Evolutionary conservation across 805 yeast species (phyloP), one percentile per base, ranked within the genome.

Genomic region (Schwanniomyces occidentalis): DNA sequence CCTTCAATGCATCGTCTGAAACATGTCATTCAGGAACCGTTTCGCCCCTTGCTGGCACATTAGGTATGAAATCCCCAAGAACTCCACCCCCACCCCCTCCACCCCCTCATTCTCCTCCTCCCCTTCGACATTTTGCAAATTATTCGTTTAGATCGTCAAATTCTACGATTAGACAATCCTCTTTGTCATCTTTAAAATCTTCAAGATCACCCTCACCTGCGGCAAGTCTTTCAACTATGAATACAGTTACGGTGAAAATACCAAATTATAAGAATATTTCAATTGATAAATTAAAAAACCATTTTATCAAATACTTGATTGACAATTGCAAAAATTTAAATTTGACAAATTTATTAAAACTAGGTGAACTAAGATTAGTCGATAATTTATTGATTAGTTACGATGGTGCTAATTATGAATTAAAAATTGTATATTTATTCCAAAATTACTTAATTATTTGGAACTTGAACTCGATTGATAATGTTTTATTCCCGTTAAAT

Each of bases 301-400:
- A 41, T 6, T 56, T 65, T 32, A 45, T 68, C 10, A 48, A 51
- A 34, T 49, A 51, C 27, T 48, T 68, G 34, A 30, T 66, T 5
- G 48, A 48, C 5, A 42, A 39, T 16, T 53, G 58, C 36, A 32
- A 49, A 3, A 37, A 37, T 4, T 42, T 65, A 16, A 54, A 42
- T 28, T 46, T 61, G 17, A 49, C 55, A 13, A 43, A 46, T 5
- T 42, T 66, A 21, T 50, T 57, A 7, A 47, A 52, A 12, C 46
- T 66, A 19, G 74, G 74, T 2, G 39, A 48, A 2, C 50, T 68
- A 27, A 47, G 72, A 16, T 41, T 68, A 15, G 71, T 59, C 5
- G 74, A 68, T 45, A 40, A 39, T 8, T 46, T 68, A 7, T 35
- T 40, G 4, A 60, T 63, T 2, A 50, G 58, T 16, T 35, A 38